Conservation (phyloP, 768 basidiomycete species). For the Collybiopsis confluens region DNA sequence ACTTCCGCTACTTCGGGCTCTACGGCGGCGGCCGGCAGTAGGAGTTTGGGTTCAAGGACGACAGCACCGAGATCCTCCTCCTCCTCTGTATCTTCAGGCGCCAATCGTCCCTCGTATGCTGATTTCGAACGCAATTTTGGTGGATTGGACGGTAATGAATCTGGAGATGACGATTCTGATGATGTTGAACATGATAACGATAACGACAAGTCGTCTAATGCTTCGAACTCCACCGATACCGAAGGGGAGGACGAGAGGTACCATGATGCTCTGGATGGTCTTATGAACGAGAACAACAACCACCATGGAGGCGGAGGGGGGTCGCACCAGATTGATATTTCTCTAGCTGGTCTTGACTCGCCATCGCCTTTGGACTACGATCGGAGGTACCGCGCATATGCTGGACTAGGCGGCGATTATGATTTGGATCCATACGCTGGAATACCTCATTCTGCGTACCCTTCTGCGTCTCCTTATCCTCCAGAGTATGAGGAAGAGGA, state of each 20-base stretch:
- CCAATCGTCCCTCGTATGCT: conserved; percentile 29
- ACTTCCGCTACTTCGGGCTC: neutral
- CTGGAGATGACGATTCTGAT: neutral
- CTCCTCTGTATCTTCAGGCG: conserved; percentile 11
- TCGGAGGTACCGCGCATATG: conserved; percentile 24
- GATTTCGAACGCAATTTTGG: conserved; percentile 50
- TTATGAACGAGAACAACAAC: neutral
- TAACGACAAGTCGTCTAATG: neutral
- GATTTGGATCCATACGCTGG: conserved; percentile 17
- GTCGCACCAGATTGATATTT: too few relatives aligned
- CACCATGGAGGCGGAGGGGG: neutral
- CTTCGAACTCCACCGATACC: neutral
- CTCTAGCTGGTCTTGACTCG: neutral
- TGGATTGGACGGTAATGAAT: neutral
- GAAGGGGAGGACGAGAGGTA: conserved; percentile 8
- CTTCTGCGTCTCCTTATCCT: neutral
- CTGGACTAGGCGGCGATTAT: conserved; percentile 22
- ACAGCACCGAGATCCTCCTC: neutral
- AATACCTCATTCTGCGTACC: conserved; percentile 3
- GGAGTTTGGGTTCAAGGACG: neutral
- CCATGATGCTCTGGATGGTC: neutral
- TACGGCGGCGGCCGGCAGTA: too few relatives aligned
- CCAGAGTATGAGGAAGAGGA: conserved; percentile 18
- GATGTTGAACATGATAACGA: neutral
- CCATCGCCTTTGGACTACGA: conserved; percentile 12